These are phyloP conservation scores for Boletus pseudopeckii DNA, from an alignment of 768 basidiomycete genomes.

Conservation along the genomic window DNA sequence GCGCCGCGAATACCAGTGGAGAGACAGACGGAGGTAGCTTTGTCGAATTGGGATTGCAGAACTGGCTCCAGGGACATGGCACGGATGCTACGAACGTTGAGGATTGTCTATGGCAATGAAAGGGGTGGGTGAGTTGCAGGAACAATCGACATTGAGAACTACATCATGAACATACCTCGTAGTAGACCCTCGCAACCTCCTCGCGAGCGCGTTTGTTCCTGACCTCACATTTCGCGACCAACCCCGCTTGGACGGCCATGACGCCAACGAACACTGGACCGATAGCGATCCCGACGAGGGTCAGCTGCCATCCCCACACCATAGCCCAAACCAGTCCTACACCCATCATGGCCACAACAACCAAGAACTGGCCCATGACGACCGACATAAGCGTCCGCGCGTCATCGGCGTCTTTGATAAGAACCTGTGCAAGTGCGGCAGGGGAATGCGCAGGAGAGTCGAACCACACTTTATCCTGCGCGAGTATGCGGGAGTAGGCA, in stretches of 20 bases:
- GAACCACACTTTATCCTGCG: slow-evolving; percentile 87
- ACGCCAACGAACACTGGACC: slow-evolving; percentile 77
- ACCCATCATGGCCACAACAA: slow-evolving; percentile 76
- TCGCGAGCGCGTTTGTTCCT: slow-evolving; percentile 85
- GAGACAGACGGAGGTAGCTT: slow-evolving; percentile 57
- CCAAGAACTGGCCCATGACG: slow-evolving; percentile 66
- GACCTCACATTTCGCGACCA: slow-evolving; percentile 69
- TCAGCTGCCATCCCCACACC: slow-evolving; percentile 86
- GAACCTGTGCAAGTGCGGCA: slow-evolving; percentile 59
- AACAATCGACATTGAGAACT: not conserved
- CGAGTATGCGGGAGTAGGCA: slow-evolving; percentile 57
- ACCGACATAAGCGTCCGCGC: slow-evolving; percentile 72
- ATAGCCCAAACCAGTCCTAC: slow-evolving; percentile 90
- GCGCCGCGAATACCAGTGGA: slow-evolving; percentile 73
- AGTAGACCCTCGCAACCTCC: slow-evolving; percentile 79
- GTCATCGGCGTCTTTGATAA: slow-evolving; percentile 91
- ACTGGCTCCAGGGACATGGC: slow-evolving; percentile 79
- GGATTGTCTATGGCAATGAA: slow-evolving; percentile 50
- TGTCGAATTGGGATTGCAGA: slow-evolving; percentile 68
- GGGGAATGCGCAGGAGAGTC: slow-evolving; percentile 63
- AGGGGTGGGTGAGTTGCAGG: not conserved
- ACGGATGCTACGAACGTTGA: slow-evolving; percentile 83
- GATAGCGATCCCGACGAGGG: slow-evolving; percentile 83
- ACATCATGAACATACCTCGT: slow-evolving; percentile 56
- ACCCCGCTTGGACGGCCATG: slow-evolving; percentile 71